phyloP scores from a whole-genome alignment of 2,329 filamentous ascomycete genomes.

The Periglandula ipomoeae region DNA sequence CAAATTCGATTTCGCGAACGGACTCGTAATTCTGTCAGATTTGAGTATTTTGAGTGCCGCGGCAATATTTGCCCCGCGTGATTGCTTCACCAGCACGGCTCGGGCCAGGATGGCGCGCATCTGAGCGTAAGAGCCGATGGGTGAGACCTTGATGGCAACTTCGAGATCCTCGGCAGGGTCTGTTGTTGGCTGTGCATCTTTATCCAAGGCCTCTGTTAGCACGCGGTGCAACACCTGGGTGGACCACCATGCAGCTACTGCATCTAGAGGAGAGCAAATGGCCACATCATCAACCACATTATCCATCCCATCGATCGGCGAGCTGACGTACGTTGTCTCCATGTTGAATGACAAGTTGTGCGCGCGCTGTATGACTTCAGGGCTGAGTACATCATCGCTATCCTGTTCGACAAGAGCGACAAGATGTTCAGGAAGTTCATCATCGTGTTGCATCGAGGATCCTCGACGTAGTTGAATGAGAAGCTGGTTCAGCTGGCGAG shows the following conservation, averaged over 20 bases:
- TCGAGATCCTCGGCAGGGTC: conserved; percentile 41
- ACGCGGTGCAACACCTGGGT: conserved; percentile 62
- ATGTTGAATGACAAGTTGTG: conserved; percentile 87
- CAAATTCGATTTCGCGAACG: conserved; percentile 22
- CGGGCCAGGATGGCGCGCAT: conserved; percentile 50
- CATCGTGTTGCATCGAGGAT: conserved; percentile 41
- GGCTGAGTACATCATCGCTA: conserved; percentile 72
- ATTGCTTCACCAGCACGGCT: conserved; percentile 45
- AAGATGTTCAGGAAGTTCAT: conserved; percentile 63
- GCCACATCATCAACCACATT: conserved; percentile 76
- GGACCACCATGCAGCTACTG: conserved; percentile 86
- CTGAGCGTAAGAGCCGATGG: conserved; percentile 66
- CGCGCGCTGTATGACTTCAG: conserved; percentile 71
- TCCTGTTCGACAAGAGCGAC: conserved; percentile 67
- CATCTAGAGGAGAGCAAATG: conserved; percentile 80
- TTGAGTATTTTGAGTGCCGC: conserved; percentile 43
- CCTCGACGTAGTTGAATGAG: conserved; percentile 31
- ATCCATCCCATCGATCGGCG: conserved; percentile 65
- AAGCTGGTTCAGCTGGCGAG: conserved; percentile 53
- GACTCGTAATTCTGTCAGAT: conserved; percentile 18
- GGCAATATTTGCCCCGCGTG: conserved; percentile 47
- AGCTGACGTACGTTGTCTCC: conserved; percentile 56
- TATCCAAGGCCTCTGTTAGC: conserved; percentile 54
- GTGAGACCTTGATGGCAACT: conserved; percentile 64
- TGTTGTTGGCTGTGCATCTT: conserved; percentile 25